These are phyloP conservation scores for Neophaeococcomyces mojaviensis DNA, from an alignment of 2,329 filamentous ascomycete species.

Conservation along the genomic window DNA sequence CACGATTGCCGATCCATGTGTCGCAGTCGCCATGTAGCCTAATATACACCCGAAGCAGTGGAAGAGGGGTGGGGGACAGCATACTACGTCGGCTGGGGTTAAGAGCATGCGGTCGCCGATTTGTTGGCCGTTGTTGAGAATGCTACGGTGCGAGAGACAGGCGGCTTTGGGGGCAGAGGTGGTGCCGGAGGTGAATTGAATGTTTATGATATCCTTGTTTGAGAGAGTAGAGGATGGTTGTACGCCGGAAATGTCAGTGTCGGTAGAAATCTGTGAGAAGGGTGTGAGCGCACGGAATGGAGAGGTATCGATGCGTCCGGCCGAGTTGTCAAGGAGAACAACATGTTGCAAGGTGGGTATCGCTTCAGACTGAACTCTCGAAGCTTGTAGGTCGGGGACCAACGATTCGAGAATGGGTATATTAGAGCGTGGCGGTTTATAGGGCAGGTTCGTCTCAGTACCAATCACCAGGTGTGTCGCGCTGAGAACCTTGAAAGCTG, in stretches of 20 bases:
- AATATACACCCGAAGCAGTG: conserved; percentile 83
- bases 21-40: conserved; percentile 93
- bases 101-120: conserved; percentile 83
- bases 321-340: conserved; percentile 71
- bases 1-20: conserved; percentile 69
- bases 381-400: conserved; percentile 39
- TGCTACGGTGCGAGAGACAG: conserved; percentile 74
- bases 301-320: conserved; percentile 43
- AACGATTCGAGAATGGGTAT: conserved; percentile 50
- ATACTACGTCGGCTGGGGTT: conserved; percentile 60
- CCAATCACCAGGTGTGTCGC: conserved; percentile 71
- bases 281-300: conserved; percentile 37
- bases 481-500: conserved; percentile 69
- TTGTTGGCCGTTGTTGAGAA: conserved; percentile 83
- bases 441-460: conserved; percentile 76
- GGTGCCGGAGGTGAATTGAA: conserved; percentile 96
- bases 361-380: conserved; percentile 43
- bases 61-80: conserved; percentile 52
- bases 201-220: conserved; percentile 69
- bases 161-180: conserved; percentile 87
- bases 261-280: conserved; percentile 40
- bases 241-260: conserved; percentile 38
- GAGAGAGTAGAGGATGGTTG: conserved; percentile 33
- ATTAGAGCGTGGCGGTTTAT: conserved; percentile 55
- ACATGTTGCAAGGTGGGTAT: conserved; percentile 65